Evolutionary conservation across 2,329 filamentous ascomycete genomes (phyloP).

Genomic region (Fusarium sambucinum): DNA sequence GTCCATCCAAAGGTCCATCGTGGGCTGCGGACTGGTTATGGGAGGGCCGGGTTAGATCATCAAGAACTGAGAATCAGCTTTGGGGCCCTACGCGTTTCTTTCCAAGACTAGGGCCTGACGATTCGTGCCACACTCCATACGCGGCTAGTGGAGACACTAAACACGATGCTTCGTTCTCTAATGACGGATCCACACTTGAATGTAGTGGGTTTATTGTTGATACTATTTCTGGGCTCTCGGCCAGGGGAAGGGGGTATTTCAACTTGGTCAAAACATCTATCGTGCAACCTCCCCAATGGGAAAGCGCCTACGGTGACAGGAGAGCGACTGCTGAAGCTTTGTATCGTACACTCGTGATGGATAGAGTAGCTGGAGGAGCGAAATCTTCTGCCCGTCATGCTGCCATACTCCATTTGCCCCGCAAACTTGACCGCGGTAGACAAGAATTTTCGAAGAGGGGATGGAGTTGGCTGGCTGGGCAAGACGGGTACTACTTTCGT

Average conservation of each 20-base stretch:
- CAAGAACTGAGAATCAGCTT: background rate
- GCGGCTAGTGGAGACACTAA: background rate
- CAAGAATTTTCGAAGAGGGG: background rate
- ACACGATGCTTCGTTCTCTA: background rate
- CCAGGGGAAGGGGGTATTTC: background rate
- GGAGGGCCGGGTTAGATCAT: background rate
- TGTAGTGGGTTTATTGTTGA: background rate
- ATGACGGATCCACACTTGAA: background rate
- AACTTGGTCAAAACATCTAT: background rate
- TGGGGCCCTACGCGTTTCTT: background rate
- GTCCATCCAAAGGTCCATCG: background rate
- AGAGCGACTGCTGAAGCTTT: background rate
- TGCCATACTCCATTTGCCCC: background rate
- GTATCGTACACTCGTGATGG: background rate
- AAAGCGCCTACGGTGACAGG: background rate
- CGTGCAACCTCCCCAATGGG: fast-evolving
- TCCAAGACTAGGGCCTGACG: background rate
- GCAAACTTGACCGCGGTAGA: background rate
- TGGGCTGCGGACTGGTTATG: background rate
- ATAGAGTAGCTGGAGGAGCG: background rate
- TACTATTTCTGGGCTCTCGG: background rate
- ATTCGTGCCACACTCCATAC: background rate
- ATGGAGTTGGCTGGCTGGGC: background rate
- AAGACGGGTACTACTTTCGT: background rate
- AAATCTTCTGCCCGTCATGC: background rate